Evolutionary conservation across 2,329 filamentous ascomycete genomes (phyloP).

Genomic region (Aspergillus candidus): DNA sequence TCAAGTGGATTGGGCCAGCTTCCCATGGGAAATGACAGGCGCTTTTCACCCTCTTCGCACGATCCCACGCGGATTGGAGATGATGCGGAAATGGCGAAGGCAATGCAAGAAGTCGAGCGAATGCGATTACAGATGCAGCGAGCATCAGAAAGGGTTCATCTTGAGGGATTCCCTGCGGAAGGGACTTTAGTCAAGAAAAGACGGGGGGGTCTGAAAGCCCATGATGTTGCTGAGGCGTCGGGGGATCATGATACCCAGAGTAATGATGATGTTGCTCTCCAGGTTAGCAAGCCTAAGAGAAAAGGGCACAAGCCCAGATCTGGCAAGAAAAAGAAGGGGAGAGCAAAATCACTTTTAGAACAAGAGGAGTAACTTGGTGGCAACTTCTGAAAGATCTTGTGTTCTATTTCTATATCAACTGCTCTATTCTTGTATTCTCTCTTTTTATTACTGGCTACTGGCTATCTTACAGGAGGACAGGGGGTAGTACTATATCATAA

Average conservation of each 20-base stretch:
- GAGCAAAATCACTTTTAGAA: no score
- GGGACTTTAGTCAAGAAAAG: constrained; percentile 55
- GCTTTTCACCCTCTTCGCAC: constrained; percentile 13
- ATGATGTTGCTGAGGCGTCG: neutral
- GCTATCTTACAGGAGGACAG: no score
- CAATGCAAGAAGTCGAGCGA: constrained; percentile 81
- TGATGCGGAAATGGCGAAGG: constrained; percentile 81
- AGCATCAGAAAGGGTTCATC: constrained; percentile 42
- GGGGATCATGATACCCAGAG: constrained; percentile 1
- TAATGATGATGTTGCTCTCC: neutral
- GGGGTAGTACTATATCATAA: no score
- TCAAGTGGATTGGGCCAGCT: constrained; percentile 73
- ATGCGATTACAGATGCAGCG: constrained; percentile 75
- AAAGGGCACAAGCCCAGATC: no score
- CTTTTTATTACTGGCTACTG: no score
- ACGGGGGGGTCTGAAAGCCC: constrained; percentile 33
- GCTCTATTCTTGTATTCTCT: no score
- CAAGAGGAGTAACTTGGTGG: no score
- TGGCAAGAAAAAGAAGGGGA: no score
- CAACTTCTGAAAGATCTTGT: no score
- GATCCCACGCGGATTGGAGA: constrained; percentile 64
- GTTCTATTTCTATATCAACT: no score
- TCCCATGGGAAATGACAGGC: constrained; percentile 53
- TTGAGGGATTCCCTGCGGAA: constrained; percentile 44
- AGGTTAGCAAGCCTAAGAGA: no score